Percentiles rank a stretch among this genome's conserved stretches.
These are phyloP conservation scores for Neurospora sp. DNA, from an alignment of 495 filamentous ascomycete genomes.

Conservation along the genomic window DNA sequence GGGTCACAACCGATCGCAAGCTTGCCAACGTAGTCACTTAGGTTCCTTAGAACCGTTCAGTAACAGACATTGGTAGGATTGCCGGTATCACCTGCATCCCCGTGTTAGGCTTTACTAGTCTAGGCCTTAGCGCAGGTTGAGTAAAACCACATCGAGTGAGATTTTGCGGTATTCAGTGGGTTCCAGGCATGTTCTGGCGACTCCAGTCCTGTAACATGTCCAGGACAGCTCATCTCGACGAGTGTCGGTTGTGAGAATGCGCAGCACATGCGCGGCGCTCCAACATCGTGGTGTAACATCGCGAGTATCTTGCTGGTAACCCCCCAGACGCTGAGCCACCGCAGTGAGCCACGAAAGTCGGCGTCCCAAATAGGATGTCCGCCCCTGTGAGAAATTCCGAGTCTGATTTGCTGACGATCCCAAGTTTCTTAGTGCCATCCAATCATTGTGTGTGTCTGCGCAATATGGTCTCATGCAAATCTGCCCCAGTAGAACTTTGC, in stretches of 20 bases:
- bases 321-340: background rate
- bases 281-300: background rate
- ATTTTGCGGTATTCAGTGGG: background rate
- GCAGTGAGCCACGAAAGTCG: background rate
- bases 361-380: background rate
- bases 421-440: background rate
- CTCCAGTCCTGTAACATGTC: background rate
- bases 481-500: background rate
- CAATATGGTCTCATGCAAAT: background rate
- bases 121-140: too few relatives aligned
- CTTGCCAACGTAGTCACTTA: too few relatives aligned
- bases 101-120: too few relatives aligned
- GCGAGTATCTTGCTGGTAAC: background rate
- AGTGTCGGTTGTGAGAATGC: background rate
- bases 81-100: too few relatives aligned
- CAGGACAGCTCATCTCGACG: background rate
- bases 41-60: too few relatives aligned
- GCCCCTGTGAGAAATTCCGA: background rate
- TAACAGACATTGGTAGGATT: too few relatives aligned
- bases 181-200: background rate
- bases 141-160: too few relatives aligned
- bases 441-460: background rate
- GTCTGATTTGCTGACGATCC: background rate
- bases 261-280: background rate
- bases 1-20: too few relatives aligned